Conservation (phyloP, 192 early-diverging fungal species). For the Mortierella hygrophila region DNA sequence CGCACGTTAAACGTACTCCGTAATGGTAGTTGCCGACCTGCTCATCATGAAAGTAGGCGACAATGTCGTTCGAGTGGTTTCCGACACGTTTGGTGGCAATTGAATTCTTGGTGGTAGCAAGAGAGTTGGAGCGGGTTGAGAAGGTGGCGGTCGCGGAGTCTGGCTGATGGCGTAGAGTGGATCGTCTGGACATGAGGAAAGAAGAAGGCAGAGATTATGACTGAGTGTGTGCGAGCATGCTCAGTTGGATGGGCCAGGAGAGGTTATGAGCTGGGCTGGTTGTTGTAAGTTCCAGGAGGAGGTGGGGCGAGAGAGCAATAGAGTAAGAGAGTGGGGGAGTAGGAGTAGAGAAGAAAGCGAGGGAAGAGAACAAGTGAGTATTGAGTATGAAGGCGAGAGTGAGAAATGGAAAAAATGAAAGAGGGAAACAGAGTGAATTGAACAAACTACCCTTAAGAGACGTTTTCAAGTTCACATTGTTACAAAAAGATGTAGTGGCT, state of each 20-base stretch:
- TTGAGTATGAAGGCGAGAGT: no score
- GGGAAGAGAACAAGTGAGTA: no score
- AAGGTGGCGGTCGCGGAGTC: constrained; percentile 48
- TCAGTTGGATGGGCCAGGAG: background rate
- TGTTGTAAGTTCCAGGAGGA: background rate
- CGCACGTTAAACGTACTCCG: constrained; percentile 59
- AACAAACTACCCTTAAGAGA: no score
- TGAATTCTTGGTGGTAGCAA: constrained; percentile 36
- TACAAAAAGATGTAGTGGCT: no score
- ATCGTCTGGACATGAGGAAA: constrained; percentile 33
- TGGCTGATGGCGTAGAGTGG: constrained; percentile 26
- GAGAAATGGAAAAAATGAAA: no score
- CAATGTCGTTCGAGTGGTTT: constrained; percentile 70
- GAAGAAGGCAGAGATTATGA: background rate
- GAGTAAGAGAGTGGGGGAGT: background rate
- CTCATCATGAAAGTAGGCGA: constrained; percentile 83
- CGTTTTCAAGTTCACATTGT: no score
- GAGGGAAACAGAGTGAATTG: no score
- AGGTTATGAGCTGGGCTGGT: background rate
- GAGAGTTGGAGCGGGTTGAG: constrained; percentile 43
- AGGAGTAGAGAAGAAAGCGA: no score
- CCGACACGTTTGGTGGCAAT: constrained; percentile 35
- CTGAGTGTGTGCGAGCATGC: background rate
- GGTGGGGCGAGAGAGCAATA: background rate
- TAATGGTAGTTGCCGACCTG: constrained; percentile 87